Base-by-base conservation (phyloP, 768 basidiomycete genomes). In the Chlorophyllum brunneum region DNA sequence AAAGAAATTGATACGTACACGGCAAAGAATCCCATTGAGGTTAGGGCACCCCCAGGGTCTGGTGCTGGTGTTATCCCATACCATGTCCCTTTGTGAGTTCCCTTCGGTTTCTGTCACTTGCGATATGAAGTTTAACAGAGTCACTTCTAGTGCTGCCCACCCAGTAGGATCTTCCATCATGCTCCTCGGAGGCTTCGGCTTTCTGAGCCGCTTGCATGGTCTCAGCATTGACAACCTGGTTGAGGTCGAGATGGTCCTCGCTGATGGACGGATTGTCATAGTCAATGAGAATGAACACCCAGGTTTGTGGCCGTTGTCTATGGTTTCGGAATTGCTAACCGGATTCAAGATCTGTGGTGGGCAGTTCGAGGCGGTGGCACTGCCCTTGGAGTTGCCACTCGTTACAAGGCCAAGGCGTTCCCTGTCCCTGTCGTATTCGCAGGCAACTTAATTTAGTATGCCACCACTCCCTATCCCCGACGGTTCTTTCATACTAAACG, bases 391-490 rank as follows among this genome's bases (percentile, higher is more conserved):
- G 77, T 98, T 45, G 88, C 83, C 16, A 94, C 88, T 11, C 81
- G 92, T n/a, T 95, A 92, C 70, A 89, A 90, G 61, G 89, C 86
- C 5, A 86, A 81, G 62, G 94, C 93, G 18, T 95, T 79, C 67
- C 92, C 92, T 1, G 82, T 95, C 8, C 92, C 92, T 7, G 83
- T 91, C 5, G 92, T 94, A 2, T 95, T 92, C 60, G 91, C 94
- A 8, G 94, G 94, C 2, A 95, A 93, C 63, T 74, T 95, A 37
- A 85, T 97, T 57, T 95, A 92, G 92, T 92, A 59, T 61, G 89
- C 75, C 43, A 26, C 49, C 18, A 26, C 9, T 36, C 16, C 47
- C 37, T 51, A 29, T 54, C n/a, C n/a, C n/a, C n/a, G n/a, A n/a
- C n/a, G n/a, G n/a, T n/a, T 54, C 47, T 38, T 38, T 57, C 37